phyloP scores from a whole-genome alignment of 2,329 filamentous ascomycete species.

The Cercospora citrullina region DNA sequence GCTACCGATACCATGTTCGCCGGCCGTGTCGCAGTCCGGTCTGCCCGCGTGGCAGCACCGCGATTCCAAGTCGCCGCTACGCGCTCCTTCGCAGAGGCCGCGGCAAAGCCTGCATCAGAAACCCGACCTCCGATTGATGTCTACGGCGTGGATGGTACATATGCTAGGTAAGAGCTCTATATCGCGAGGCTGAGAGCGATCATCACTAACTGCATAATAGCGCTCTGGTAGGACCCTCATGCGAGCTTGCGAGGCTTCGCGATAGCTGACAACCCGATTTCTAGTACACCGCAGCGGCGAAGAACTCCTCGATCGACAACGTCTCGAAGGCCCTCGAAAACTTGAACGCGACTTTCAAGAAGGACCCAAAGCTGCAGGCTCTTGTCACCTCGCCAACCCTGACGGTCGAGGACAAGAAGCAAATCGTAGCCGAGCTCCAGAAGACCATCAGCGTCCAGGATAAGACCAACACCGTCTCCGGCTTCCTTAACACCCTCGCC shows the following conservation, averaged over 20 bases:
- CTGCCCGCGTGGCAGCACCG: conserved; percentile 56
- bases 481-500: conserved; percentile 86
- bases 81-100: conserved; percentile 73
- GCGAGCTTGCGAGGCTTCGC: neutral
- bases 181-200: neutral
- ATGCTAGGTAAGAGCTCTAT: conserved; percentile 56
- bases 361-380: conserved; percentile 74
- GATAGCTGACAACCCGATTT: neutral
- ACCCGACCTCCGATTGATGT: conserved; percentile 85
- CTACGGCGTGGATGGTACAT: conserved; percentile 96
- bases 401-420: conserved; percentile 73
- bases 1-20: conserved; percentile 54
- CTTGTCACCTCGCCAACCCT: conserved; percentile 84
- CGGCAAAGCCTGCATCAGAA: conserved; percentile 54
- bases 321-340: conserved; percentile 76
- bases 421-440: conserved; percentile 82
- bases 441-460: conserved; percentile 71
- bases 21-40: conserved; percentile 57
- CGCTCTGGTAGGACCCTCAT: conserved; percentile 75
- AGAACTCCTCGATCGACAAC: conserved; percentile 80
- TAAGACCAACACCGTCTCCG: conserved; percentile 82
- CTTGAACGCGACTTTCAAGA: conserved; percentile 72
- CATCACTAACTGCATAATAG: conserved; percentile 70
- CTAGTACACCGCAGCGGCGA: conserved; percentile 94
- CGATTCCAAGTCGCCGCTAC: conserved; percentile 63